A percentile compares a stretch with the other conserved stretches of the same genome.
phyloP scores from a whole-genome alignment of 495 filamentous ascomycete species.

The Talaromyces stipitatus region DNA sequence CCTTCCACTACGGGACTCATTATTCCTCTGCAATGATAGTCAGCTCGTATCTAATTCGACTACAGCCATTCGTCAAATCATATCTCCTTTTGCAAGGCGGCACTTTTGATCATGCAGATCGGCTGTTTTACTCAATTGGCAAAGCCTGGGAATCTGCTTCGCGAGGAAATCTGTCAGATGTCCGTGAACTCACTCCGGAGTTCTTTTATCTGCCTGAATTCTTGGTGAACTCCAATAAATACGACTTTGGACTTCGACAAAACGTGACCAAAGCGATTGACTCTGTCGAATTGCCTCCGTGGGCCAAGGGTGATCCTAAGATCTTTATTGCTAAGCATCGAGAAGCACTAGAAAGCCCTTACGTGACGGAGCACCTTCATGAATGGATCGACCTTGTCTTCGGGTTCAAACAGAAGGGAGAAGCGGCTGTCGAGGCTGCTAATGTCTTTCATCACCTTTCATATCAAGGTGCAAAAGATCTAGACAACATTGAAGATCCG shows the following conservation, averaged over 20 bases:
- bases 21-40: constrained; percentile 99
- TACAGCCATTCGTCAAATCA: constrained; percentile 94
- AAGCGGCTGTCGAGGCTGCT: constrained; percentile 81
- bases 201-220: constrained; percentile 97
- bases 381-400: constrained; percentile 96
- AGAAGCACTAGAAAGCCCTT: constrained; percentile 88
- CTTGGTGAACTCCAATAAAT: constrained; percentile 80
- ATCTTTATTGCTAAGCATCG: constrained; percentile 93
- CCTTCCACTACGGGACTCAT: constrained; percentile 97
- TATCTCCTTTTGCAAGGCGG: constrained; percentile 96
- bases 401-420: constrained; percentile 89
- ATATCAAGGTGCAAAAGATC: constrained; percentile 86
- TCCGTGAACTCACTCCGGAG: constrained; percentile 88
- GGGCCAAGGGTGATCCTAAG: constrained; percentile 95
- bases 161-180: constrained; percentile 82
- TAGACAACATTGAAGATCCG: constrained; percentile 85
- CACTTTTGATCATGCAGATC: constrained; percentile 92
- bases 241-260: constrained; percentile 85
- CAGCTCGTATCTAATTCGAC: constrained; percentile 85
- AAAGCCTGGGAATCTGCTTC: constrained; percentile 91
- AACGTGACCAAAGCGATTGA: constrained; percentile 71
- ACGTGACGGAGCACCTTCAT: constrained; percentile 85
- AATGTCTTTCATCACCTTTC: constrained; percentile 96
- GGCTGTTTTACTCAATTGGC: constrained; percentile 88
- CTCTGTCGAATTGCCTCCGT: constrained; percentile 79